Conservation (phyloP, 768 basidiomycete species). For the Collybiopsis confluens region DNA sequence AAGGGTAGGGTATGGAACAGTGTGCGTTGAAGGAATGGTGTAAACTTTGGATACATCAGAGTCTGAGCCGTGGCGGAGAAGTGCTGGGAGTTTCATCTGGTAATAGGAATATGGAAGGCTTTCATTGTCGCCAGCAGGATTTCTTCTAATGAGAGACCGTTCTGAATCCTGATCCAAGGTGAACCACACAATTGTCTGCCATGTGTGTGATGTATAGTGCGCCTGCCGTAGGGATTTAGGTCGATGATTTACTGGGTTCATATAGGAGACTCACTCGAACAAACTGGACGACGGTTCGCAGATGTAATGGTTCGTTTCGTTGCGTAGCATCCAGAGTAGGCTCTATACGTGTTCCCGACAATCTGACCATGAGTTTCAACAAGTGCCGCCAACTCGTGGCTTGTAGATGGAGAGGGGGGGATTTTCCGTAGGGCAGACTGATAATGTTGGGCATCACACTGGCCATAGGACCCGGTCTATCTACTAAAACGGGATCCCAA, state of each 20-base stretch:
- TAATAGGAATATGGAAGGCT: constrained; percentile 71
- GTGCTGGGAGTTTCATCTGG: constrained; percentile 51
- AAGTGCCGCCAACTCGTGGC: constrained; percentile 73
- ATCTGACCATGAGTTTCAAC: constrained; percentile 68
- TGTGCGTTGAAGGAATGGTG: constrained; percentile 57
- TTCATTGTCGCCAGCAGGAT: constrained; percentile 47
- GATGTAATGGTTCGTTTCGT: constrained; percentile 46
- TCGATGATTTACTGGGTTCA: background rate
- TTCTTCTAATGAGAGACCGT: constrained; percentile 39
- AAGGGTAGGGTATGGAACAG: constrained; percentile 62
- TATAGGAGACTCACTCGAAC: constrained; percentile 49
- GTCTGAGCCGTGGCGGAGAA: constrained; percentile 63
- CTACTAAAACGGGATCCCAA: constrained; percentile 48
- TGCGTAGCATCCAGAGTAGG: constrained; percentile 64
- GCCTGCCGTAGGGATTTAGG: constrained; percentile 33
- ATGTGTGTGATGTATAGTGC: constrained; percentile 53
- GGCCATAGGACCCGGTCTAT: constrained; percentile 41
- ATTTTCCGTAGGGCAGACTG: constrained; percentile 66
- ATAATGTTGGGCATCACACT: constrained; percentile 67
- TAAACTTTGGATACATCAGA: constrained; percentile 64
- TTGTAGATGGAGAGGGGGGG: constrained; percentile 66
- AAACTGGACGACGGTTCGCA: constrained; percentile 78
- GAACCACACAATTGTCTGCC: constrained; percentile 76
- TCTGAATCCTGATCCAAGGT: constrained; percentile 64
- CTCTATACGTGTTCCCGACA: constrained; percentile 67